Base-by-base conservation (phyloP, 2,329 filamentous ascomycete genomes). In the Sordariomycetes sp. region DNA sequence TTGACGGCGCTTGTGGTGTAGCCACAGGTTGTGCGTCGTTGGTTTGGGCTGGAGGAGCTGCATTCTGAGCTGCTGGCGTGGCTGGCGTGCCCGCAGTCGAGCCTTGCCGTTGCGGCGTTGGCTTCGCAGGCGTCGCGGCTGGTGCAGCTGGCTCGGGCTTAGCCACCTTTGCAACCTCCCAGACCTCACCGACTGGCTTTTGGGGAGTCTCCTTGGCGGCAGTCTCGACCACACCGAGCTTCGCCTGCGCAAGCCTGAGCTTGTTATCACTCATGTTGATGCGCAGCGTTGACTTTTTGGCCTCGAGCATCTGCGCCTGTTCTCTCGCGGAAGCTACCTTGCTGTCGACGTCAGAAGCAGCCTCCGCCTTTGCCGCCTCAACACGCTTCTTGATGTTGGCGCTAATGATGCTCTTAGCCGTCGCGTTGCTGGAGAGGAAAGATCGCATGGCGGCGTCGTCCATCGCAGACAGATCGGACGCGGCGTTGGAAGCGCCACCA, bases 161-260 rank as follows among this genome's bases (percentile, higher is more conserved):
- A 14, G 58, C 49, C 15, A 34, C 66, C 58, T 90, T 88, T 0
- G 82, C 87, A 35, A 84, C 63, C 42, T 82, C 78, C 84, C 86
- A 95, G 1, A 95, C 88, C 56, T 95, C 87, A 8, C 66, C 74
- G 4, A 96, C 86, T 1, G 87, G 76, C 51, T 78, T 79, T 47
- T 90, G 70, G 1, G 90, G 90, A 1, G 88, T 95, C 31, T 94
- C 82, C n/a, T 70, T 71, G 1, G 82, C 86, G 10, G 90, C 88
- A 30, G 77, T 83, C 49, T 87, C 74, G 4, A 96, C 83, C 2
- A 92, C 75, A 2, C 74, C 72, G 21, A 93, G 61, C 61, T 92
- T 93, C 5, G 81, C 83, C 33, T 69, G 68, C 0, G 79, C 75
- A 8, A 64, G 61, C 41, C 71, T 75, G 30, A 70, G 61, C 51